Base-by-base conservation (phyloP, 2,329 filamentous ascomycete genomes). In the Colletotrichum aenigma region DNA sequence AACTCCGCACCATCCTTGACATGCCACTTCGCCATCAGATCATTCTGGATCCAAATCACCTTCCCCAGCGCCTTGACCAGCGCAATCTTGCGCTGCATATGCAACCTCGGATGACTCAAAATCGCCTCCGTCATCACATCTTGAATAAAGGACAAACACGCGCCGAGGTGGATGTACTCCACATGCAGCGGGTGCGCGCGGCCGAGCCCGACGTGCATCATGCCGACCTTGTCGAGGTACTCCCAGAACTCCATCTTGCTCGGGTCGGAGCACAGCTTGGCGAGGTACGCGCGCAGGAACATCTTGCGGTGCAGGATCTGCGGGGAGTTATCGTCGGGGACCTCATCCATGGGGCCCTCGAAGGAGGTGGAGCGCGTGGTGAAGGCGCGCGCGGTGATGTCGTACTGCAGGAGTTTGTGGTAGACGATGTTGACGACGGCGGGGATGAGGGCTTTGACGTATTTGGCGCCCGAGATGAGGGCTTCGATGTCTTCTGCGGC, bases 31-130 rank as follows among this genome's bases (percentile, higher is more conserved):
- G 94, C 93, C 83, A 96, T 94, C 34, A 96, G 88, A 83, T 96
- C 94, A 81, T 96, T 96, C 84, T 96, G 95, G 78, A 96, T 96
- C 94, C 94, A 96, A 78, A 96, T 93, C 30, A 96, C 92, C 83
- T 97, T 96, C 77, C 92, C 92, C 26, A 96, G 87, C 1, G 95
- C 94, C 82, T 93, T 94, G 62, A 96, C 89, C 6, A 96, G 89
- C 26, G 91, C 93, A 21, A 94, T 92, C 85, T 96, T 96, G 84
- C 90, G 90, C 73, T 89, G 87, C 79, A 94, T 88, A 48, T 89
- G 88, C 48, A 97, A 87, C 4, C 90, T 89, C 2, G 94, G 94
- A 80, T 95, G 90, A 5, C 90, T 93, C 66, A 96, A 89, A 67
- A 96, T 92, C 18, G 94, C 94, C 81, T 96, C 94, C 28, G 91